A percentile compares a stretch with the other conserved stretches of the same genome.
Evolutionary conservation across 177 flowering plant species (phyloP).

Genomic region (Vitis hybrid): DNA sequence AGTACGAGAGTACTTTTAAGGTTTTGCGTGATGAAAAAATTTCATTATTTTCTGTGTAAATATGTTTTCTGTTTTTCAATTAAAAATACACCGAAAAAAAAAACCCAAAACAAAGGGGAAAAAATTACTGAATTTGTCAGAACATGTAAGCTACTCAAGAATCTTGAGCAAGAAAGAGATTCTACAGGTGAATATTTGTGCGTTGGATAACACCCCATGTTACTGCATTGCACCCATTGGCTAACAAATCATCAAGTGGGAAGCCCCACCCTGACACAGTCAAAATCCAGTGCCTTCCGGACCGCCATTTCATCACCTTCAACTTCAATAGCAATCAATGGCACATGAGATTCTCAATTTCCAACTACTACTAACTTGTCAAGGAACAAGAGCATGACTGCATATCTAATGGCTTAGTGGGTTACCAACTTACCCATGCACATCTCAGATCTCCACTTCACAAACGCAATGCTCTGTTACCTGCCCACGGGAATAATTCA

Average conservation of each 20-base stretch:
- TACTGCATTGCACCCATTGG: slow-evolving; percentile 22
- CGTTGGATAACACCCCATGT: slow-evolving; percentile 25
- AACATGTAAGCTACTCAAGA: neutral
- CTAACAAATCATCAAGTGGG: slow-evolving; percentile 27
- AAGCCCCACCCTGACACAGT: slow-evolving; percentile 8
- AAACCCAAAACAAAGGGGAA: neutral
- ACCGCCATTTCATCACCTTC: too few species aligned
- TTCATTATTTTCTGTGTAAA: slow-evolving; percentile 32
- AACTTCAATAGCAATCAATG: too few species aligned
- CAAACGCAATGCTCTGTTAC: too few species aligned
- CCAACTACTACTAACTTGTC: too few species aligned
- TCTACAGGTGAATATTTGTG: neutral
- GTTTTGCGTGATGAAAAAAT: slow-evolving; percentile 45
- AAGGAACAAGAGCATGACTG: too few species aligned
- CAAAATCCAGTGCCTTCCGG: slow-evolving; percentile 11
- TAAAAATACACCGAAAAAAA: neutral
- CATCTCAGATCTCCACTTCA: too few species aligned
- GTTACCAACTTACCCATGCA: too few species aligned
- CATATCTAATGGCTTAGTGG: too few species aligned
- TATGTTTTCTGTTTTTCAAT: neutral
- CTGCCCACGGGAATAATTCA: too few species aligned
- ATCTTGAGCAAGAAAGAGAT: slow-evolving; percentile 10
- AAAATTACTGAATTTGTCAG: slow-evolving; percentile 6
- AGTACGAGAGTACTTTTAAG: slow-evolving; percentile 44
- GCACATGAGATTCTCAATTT: too few species aligned